A percentile compares a stretch with the other conserved stretches of the same genome.
Conservation (phyloP, 192 early-diverging fungal species). For the Chytriomyces confervae region DNA sequence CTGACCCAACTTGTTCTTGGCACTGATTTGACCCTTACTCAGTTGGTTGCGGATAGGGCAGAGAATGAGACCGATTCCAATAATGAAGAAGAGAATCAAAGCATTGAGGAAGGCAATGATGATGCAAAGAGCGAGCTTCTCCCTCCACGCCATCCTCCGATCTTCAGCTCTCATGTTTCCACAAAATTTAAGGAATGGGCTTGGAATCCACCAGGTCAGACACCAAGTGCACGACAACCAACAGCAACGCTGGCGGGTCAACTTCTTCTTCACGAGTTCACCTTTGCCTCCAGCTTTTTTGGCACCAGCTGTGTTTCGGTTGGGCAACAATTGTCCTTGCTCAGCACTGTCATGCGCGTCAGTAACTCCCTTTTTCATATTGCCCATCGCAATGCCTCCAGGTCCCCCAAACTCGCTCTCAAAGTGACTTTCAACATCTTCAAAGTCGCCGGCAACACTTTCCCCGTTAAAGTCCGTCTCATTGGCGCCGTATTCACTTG, state of each 20-base stretch:
- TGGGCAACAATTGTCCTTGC: slow-evolving; percentile 15
- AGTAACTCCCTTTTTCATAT: slow-evolving; percentile 4
- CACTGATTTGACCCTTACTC: slow-evolving; percentile 52
- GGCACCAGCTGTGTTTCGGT: background rate
- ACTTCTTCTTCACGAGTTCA: slow-evolving; percentile 39
- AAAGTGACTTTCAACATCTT: slow-evolving; percentile 47
- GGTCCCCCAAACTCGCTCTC: slow-evolving; percentile 53
- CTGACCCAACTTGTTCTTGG: slow-evolving; percentile 23
- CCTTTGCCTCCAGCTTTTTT: slow-evolving; percentile 16
- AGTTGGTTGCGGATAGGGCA: slow-evolving; percentile 77
- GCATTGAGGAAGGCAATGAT: slow-evolving; percentile 84
- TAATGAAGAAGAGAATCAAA: slow-evolving; percentile 83
- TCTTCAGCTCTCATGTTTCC: slow-evolving; percentile 84
- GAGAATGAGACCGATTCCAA: slow-evolving; percentile 68
- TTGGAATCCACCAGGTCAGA: slow-evolving; percentile 79
- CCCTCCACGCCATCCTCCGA: slow-evolving; percentile 95
- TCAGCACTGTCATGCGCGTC: slow-evolving; percentile 21
- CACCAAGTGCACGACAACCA: slow-evolving; percentile 89
- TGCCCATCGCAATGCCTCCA: background rate
- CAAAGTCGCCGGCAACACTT: slow-evolving; percentile 18
- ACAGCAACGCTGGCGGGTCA: slow-evolving; percentile 62
- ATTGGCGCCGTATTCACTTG: slow-evolving; percentile 27
- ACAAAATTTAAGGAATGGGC: slow-evolving; percentile 58
- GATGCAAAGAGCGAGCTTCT: slow-evolving; percentile 92
- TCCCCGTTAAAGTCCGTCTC: slow-evolving; percentile 29